phyloP scores from a whole-genome alignment of 306 rosid species.

The Cajanus cajan region DNA sequence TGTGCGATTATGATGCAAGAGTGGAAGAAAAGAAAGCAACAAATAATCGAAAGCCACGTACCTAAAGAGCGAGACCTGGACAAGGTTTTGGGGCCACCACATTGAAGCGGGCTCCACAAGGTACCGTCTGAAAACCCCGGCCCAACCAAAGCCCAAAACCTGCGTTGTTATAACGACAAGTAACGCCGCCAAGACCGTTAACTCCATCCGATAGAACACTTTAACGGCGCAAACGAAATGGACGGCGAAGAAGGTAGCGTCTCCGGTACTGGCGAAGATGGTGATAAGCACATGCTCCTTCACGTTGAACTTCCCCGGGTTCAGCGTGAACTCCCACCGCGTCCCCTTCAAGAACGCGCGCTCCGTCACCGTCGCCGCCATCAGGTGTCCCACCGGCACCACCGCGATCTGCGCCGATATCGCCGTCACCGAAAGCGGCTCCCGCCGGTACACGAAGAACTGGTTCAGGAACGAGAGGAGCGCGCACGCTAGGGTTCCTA shows the following conservation, averaged over 20 bases:
- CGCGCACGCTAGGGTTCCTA: constrained; percentile 63
- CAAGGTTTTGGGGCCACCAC: constrained; percentile 96
- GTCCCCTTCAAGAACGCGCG: constrained; percentile 56
- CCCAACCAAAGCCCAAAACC: constrained; percentile 90
- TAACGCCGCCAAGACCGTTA: too few relatives aligned
- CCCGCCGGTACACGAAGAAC: constrained; percentile 75
- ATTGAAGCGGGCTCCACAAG: constrained; percentile 84
- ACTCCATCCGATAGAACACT: constrained; percentile 61
- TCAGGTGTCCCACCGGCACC: constrained; percentile 69
- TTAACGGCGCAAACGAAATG: constrained; percentile 62
- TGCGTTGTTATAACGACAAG: constrained; percentile 74
- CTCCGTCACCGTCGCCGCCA: constrained; percentile 62
- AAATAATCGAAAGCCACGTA: too few relatives aligned
- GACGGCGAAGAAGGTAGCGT: constrained; percentile 75
- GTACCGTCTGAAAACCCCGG: constrained; percentile 66
- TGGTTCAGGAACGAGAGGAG: constrained; percentile 81
- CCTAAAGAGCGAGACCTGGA: constrained; percentile 76
- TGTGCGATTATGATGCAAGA: too few relatives aligned
- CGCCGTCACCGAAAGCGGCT: constrained; percentile 72
- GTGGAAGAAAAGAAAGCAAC: too few relatives aligned
- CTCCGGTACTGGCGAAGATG: constrained; percentile 84
- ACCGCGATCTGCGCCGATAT: constrained; percentile 92
- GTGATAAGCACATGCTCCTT: constrained; percentile 89
- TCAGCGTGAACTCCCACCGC: constrained; percentile 64
- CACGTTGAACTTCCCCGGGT: constrained; percentile 80